Conservation (phyloP, 192 early-diverging fungal species). For the Backusella tuberculispora region DNA sequence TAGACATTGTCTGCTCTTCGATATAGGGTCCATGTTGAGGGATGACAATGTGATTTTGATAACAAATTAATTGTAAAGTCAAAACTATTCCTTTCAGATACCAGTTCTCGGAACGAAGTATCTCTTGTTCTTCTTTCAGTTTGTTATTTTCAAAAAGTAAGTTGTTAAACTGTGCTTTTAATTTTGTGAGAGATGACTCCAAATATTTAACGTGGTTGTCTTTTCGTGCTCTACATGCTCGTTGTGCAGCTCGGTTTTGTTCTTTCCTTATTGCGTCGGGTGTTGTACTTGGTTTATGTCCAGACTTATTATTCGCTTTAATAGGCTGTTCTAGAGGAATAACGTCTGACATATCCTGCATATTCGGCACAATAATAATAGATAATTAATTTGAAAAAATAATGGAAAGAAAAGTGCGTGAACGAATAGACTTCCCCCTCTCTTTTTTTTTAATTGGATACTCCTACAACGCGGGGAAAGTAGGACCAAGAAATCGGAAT, state of each 20-base stretch:
- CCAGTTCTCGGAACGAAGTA: slow-evolving; percentile 50
- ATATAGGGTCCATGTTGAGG: slow-evolving; percentile 40
- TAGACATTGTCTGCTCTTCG: slow-evolving; percentile 29
- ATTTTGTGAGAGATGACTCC: slow-evolving; percentile 70
- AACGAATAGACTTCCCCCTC: too few species aligned
- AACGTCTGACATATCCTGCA: too few species aligned
- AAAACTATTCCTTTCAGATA: slow-evolving; percentile 54
- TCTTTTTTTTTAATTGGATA: too few species aligned
- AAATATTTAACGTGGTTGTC: slow-evolving; percentile 77
- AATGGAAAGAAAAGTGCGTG: too few species aligned
- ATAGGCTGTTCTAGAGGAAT: neutral
- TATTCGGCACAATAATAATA: too few species aligned
- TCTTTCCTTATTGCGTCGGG: slow-evolving; percentile 64
- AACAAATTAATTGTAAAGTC: slow-evolving; percentile 42
- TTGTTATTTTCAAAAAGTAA: slow-evolving; percentile 46
- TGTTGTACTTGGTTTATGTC: slow-evolving; percentile 64
- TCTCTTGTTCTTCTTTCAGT: slow-evolving; percentile 47
- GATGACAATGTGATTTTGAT: slow-evolving; percentile 31
- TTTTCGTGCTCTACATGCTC: slow-evolving; percentile 86
- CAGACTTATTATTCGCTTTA: slow-evolving; percentile 54
- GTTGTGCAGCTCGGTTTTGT: slow-evolving; percentile 89
- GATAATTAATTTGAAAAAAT: too few species aligned
- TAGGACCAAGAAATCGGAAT: too few species aligned
- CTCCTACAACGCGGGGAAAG: too few species aligned
- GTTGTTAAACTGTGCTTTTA: slow-evolving; percentile 62